Conservation (phyloP, 2,329 filamentous ascomycete species). For the Amylocarpus encephaloides region DNA sequence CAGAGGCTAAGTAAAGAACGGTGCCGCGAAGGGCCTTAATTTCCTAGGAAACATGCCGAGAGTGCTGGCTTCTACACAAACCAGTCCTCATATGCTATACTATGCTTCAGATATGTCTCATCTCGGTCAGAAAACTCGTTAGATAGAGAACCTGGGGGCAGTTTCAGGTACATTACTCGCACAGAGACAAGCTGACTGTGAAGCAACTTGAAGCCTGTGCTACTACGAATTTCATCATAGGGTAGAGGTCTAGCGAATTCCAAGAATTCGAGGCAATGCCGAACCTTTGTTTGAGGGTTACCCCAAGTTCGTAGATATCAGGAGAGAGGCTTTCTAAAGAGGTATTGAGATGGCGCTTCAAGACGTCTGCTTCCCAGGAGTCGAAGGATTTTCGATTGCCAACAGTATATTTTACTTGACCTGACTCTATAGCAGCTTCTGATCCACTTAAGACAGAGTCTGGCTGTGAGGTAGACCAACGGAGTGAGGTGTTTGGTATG, state of each 20-base stretch:
- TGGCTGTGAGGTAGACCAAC: conserved; percentile 35
- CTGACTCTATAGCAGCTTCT: conserved; percentile 34
- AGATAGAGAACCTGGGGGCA: not conserved
- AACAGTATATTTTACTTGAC: conserved; percentile 33
- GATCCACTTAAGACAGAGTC: conserved; percentile 30
- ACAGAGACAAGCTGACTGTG: conserved; percentile 24
- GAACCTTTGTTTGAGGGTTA: conserved; percentile 17
- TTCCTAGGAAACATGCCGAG: conserved; percentile 26
- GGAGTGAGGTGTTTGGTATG: conserved; percentile 33
- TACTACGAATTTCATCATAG: conserved; percentile 19
- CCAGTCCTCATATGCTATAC: conserved; percentile 26
- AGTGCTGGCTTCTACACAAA: conserved; percentile 31
- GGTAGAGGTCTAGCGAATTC: conserved; percentile 18
- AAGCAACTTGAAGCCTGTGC: conserved; percentile 22
- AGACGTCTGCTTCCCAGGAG: conserved; percentile 30
- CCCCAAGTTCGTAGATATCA: conserved; percentile 7
- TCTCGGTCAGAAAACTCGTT: conserved; percentile 17
- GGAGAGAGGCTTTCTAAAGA: not conserved
- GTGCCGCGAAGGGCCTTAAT: conserved; percentile 31
- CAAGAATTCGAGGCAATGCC: conserved; percentile 17
- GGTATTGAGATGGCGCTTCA: conserved; percentile 11
- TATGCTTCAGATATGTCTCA: conserved; percentile 29
- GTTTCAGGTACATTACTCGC: conserved; percentile 9
- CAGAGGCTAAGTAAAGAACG: conserved; percentile 25
- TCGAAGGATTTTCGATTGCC: conserved; percentile 33